These are phyloP conservation scores for Pseudogymnoascus sp. DNA, from an alignment of 2,329 filamentous ascomycete genomes.

Conservation along the genomic window DNA sequence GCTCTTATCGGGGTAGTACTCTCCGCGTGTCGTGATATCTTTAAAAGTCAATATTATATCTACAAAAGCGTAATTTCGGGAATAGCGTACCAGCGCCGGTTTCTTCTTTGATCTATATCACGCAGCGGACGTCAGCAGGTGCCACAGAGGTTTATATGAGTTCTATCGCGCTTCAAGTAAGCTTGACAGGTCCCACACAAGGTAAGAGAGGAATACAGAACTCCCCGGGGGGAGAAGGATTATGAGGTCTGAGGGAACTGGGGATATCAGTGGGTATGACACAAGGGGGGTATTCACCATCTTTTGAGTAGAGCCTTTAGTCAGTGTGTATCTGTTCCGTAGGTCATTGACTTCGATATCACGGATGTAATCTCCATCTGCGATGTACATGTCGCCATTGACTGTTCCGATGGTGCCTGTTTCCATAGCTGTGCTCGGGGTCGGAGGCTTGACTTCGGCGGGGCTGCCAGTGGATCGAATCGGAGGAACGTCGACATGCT, in stretches of 20 bases:
- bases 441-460: constrained; percentile 1
- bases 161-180: constrained; percentile 64
- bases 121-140: constrained; percentile 87
- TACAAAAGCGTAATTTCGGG: constrained; percentile 36
- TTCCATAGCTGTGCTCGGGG: constrained; percentile 16
- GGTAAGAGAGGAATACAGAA: constrained; percentile 18
- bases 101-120: constrained; percentile 98
- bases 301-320: constrained; percentile 95
- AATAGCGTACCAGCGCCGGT: constrained; percentile 96
- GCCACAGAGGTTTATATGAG: constrained; percentile 63
- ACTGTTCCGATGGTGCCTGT: constrained; percentile 41
- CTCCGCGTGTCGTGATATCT: constrained; percentile 98
- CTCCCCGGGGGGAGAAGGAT: constrained; percentile 26
- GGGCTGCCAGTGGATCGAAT: constrained; percentile 52
- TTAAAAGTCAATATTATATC: constrained; percentile 52
- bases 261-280: constrained; percentile 58
- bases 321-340: constrained; percentile 92
- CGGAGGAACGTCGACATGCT: constrained; percentile 83
- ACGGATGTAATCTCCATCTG: constrained; percentile 96
- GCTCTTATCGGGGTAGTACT: constrained; percentile 93
- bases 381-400: constrained; percentile 85
- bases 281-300: constrained; percentile 89
- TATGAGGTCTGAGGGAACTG: constrained; percentile 28
- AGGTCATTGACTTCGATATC: constrained; percentile 99
- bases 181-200: constrained; percentile 57